Percentiles rank a stretch among this genome's conserved stretches.
Evolutionary conservation across 805 yeast genomes (phyloP).

Genomic region (Wickerhamiella allomyrinae): DNA sequence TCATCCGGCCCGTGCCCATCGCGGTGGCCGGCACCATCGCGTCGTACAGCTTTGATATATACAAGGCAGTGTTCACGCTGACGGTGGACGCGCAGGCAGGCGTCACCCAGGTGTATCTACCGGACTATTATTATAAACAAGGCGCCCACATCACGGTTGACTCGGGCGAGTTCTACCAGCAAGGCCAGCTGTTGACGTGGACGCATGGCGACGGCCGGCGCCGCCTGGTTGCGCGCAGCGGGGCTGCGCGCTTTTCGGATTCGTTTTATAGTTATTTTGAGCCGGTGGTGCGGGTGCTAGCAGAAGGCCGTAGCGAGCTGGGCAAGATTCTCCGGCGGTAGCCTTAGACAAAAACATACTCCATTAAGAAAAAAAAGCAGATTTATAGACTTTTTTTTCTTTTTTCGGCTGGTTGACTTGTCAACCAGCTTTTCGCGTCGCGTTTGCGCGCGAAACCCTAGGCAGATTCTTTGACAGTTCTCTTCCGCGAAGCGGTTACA

Average conservation of each 20-base stretch:
- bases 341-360: too few relatives aligned
- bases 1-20: slow-evolving; percentile 62
- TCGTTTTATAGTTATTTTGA: slow-evolving; percentile 16
- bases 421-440: too few relatives aligned
- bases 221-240: slow-evolving; percentile 9
- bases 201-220: slow-evolving; percentile 11
- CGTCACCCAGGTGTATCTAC: slow-evolving; percentile 39
- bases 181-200: slow-evolving; percentile 15
- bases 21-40: slow-evolving; percentile 46
- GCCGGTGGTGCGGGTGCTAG: slow-evolving; percentile 4
- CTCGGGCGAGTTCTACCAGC: slow-evolving; percentile 10
- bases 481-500: too few relatives aligned
- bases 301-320: not conserved
- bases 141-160: slow-evolving; percentile 2
- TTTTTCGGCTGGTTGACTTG: too few relatives aligned
- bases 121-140: slow-evolving; percentile 52
- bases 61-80: slow-evolving; percentile 33
- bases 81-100: slow-evolving; percentile 24
- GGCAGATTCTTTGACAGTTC: too few relatives aligned
- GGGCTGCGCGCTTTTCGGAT: slow-evolving; percentile 13
- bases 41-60: slow-evolving; percentile 45
- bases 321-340: not conserved
- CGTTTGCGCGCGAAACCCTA: too few relatives aligned
- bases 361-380: too few relatives aligned
- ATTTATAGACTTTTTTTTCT: too few relatives aligned